phyloP scores from a whole-genome alignment of 2,329 filamentous ascomycete species.

The Penicillium sclerotiorum region DNA sequence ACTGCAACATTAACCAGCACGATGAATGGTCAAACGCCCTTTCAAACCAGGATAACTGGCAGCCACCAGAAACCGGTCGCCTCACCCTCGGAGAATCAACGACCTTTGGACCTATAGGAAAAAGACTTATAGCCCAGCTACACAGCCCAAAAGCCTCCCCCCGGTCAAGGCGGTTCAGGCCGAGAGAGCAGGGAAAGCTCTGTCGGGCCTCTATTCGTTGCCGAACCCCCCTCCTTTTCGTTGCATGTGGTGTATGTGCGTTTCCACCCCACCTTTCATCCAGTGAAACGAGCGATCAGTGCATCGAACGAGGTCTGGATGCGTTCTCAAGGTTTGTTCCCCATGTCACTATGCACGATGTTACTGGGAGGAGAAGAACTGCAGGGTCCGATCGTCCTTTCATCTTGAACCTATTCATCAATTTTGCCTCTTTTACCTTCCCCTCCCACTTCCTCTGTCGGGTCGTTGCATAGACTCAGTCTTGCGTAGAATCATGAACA shows the following conservation, averaged over 20 bases:
- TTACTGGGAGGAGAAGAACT: too few relatives aligned
- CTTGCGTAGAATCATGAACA: conserved; percentile 2
- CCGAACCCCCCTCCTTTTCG: conserved; percentile 6
- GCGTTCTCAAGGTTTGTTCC: conserved; percentile 8
- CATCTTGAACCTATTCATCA: background rate
- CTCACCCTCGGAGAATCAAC: conserved; percentile 5
- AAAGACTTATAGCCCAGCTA: background rate
- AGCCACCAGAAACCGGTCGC: conserved; percentile 3
- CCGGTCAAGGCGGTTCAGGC: conserved; percentile 4
- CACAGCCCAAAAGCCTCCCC: too few relatives aligned
- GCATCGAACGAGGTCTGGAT: conserved; percentile 18
- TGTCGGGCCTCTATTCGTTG: conserved; percentile 21
- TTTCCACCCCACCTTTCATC: conserved; percentile 2
- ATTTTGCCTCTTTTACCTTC: background rate
- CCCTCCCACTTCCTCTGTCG: background rate
- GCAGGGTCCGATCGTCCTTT: conserved; percentile 2
- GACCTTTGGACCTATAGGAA: conserved; percentile 1
- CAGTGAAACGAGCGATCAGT: conserved; percentile 15
- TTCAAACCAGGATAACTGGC: background rate
- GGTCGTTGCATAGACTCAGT: background rate
- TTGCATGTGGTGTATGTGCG: background rate
- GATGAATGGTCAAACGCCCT: too few relatives aligned
- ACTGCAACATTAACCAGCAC: conserved; percentile 3
- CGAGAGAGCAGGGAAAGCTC: background rate
- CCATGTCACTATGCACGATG: background rate